Evolutionary conservation across 768 basidiomycete genomes (phyloP), one percentile per base, ranked within the genome.

Genomic region (Xanthoconium stramineum): DNA sequence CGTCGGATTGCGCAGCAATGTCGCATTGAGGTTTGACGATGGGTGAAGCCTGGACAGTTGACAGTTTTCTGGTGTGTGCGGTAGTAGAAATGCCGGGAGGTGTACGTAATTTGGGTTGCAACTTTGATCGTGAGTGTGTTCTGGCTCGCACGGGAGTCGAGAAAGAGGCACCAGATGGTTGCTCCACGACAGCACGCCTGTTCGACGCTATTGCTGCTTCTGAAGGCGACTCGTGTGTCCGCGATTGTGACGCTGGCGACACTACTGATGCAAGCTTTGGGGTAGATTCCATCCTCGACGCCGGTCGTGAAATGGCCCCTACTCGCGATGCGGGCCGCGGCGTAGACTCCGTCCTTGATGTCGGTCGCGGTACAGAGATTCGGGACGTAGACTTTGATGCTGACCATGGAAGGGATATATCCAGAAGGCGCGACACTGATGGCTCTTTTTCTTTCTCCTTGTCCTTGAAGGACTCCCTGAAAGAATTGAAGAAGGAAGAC

Each of bases 331-430:
- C 51, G 14, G 69, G 40, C 3, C 59, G 56, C 14, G 68, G 61
- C 11, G 55, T 35, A 1, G 56, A 58, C 28, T 60, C 64, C 6
- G 32, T 51, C 44, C 58, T 53, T 11, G 66, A 64, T 20, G 52
- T 33, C 6, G 61, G 40, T n/a, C 50, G 61, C 19, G 69, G 62
- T 10, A 30, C 29, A 20, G 69, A 60, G 6, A 53, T 50, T 24
- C 47, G 60, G 15, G 60, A 50, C 1, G 58, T 14, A 37, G 69
- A 53, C 28, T 56, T 50, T 29, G 65, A 62, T 32, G 53, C 45
- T 28, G 70, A 71, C 74, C 69, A 73, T 1, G 72, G 76, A 19
- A 76, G 64, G 42, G 72, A 63, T 33, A 73, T 67, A 24, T 76
- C 72, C 17, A 71, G 61, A 39, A 70, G 63, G 47, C 66, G 74